These are phyloP conservation scores for Torrubiella hemipterigena DNA, from an alignment of 2,329 filamentous ascomycete genomes.

Conservation along the genomic window DNA sequence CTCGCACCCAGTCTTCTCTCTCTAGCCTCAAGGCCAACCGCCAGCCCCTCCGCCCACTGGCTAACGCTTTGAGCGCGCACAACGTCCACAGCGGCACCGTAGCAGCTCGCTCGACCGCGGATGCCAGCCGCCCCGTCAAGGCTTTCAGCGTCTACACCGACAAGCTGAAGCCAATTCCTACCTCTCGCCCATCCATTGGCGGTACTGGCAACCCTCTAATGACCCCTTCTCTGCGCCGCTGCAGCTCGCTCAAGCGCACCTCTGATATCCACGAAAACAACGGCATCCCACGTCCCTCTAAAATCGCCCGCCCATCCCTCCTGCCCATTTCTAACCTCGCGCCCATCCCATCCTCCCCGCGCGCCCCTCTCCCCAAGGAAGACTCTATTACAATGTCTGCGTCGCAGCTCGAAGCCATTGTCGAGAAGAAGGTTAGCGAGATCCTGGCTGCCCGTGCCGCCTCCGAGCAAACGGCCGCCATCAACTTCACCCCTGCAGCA, in stretches of 20 bases:
- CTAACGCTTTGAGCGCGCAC: constrained; percentile 63
- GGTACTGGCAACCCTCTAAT: too few species aligned
- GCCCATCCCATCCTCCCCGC: constrained; percentile 12
- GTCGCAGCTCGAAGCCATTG: constrained; percentile 77
- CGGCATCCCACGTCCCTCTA: constrained; percentile 30
- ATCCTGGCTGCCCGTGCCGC: constrained; percentile 65
- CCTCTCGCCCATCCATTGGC: constrained; percentile 20
- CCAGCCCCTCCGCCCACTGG: constrained; percentile 69
- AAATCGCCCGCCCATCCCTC: constrained; percentile 26
- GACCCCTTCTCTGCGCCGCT: constrained; percentile 20
- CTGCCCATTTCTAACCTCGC: constrained; percentile 8
- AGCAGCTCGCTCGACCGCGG: constrained; percentile 13
- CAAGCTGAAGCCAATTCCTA: constrained; percentile 36
- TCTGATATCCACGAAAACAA: constrained; percentile 30
- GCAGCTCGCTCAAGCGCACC: constrained; percentile 27
- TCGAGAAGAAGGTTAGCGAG: constrained; percentile 84
- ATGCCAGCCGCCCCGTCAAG: constrained; percentile 35
- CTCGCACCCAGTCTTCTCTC: constrained; percentile 35
- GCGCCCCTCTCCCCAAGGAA: constrained; percentile 13
- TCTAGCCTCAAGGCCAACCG: constrained; percentile 35
- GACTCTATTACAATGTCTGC: constrained; percentile 43
- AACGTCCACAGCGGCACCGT: constrained; percentile 56
- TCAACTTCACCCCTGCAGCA: constrained; percentile 18
- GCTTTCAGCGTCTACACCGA: constrained; percentile 82
- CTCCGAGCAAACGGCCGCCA: constrained; percentile 26